Evolutionary conservation across 2,329 filamentous ascomycete species (phyloP), one percentile per base, ranked within the genome.

Genomic region (Arthroderma sp.): DNA sequence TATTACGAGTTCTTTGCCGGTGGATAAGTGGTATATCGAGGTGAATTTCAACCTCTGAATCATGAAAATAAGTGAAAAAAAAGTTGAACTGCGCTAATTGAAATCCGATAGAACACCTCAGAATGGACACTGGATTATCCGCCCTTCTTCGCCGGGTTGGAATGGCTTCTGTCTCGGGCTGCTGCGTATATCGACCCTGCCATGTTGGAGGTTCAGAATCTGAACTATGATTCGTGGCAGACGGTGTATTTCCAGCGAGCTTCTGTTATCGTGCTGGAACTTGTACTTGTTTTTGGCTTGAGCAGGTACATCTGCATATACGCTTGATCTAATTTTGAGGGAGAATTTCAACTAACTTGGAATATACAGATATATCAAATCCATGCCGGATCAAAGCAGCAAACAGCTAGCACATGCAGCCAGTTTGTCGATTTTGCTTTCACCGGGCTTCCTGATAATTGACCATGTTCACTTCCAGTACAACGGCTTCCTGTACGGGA

Each of bases 91-190:
- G 31, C 32, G 9, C 8, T 22, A n/a, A 39, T 8, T 39, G 28
- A 15, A 36, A 30, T 36, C n/a, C 29, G 38, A 32, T 54, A 81
- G 72, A 83, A 88, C 68, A 94, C 88, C 1, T 98, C 91, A 48
- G 86, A 96, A 86, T 98, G 91, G 91, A 98, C 91, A 0, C 81
- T 98, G 58, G 91, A 98, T 68, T 98, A 98, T 62, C 91, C 91
- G 30, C 91, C 91, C 5, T 95, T 96, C 68, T 98, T 98, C 60
- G 91, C 91, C 54, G 88, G 84, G 62, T 95, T 96, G 67, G 91
- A 98, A 72, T 96, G 86, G 86, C 62, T 80, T 38, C 73, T 98
- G 56, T 91, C 89, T 39, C 84, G 91, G 56, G 70, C 80, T 47
- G 91, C 88, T 28, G 76, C 72, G 52, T 77, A 84, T 59, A 73